Conservation (phyloP, 176 grass and related monocot species). For the Raddia guianensis region DNA sequence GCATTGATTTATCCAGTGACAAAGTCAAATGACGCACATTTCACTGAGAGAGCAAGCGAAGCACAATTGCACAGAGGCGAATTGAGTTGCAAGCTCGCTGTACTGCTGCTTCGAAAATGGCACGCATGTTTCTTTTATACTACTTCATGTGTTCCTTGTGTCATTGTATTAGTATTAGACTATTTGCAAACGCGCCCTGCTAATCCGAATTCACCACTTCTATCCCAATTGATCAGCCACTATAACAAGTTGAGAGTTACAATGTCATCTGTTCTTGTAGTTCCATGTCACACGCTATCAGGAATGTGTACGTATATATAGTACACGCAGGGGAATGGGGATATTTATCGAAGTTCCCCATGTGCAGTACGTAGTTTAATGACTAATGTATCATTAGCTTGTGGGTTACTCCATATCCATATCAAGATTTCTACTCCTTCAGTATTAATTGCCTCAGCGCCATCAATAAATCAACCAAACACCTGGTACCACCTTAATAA, state of each 20-base stretch:
- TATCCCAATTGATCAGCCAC: not conserved
- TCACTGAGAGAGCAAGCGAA: not conserved
- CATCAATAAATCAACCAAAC: conserved; percentile 25
- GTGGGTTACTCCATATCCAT: not conserved
- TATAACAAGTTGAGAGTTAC: not conserved
- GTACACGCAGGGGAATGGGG: not conserved
- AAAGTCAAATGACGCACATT: not conserved
- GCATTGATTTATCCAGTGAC: not conserved
- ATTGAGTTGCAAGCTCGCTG: not conserved
- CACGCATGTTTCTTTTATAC: not conserved
- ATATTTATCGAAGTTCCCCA: not conserved
- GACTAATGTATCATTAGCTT: not conserved
- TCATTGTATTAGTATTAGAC: not conserved
- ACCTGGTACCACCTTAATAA: not conserved
- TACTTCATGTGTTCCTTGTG: not conserved
- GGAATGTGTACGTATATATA: not conserved
- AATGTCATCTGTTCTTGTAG: not conserved
- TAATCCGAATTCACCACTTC: not conserved
- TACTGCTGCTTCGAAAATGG: not conserved
- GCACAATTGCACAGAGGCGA: not conserved
- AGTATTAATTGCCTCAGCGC: not conserved
- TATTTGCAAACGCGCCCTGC: not conserved
- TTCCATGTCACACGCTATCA: not conserved
- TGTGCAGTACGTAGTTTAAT: not conserved
- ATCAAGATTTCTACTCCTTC: conserved; percentile 1